phyloP scores from a whole-genome alignment of 495 filamentous ascomycete species.

The Annulohypoxylon moriforme region DNA sequence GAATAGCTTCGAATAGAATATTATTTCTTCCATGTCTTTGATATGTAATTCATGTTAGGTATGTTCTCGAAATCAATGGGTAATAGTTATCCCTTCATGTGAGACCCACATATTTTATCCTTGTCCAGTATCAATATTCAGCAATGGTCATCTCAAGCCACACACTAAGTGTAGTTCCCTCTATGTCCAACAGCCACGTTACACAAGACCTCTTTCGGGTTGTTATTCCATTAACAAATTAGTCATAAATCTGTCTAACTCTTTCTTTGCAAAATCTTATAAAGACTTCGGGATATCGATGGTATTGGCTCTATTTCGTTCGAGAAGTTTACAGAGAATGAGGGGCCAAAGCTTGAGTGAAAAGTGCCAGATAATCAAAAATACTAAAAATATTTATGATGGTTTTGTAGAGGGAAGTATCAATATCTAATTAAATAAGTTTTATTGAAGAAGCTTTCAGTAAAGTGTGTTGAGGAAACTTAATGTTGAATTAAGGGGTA shows the following conservation, averaged over 20 bases:
- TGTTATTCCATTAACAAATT: background rate
- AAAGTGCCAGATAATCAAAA: background rate
- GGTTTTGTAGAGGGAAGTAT: background rate
- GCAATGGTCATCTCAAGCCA: background rate
- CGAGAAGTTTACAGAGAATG: background rate
- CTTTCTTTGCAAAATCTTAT: background rate
- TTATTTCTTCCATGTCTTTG: background rate
- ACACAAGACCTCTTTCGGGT: background rate
- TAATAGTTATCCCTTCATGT: background rate
- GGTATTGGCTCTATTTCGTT: background rate
- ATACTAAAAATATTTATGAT: background rate
- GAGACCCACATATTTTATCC: background rate
- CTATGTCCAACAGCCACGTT: background rate
- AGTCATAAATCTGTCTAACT: too few species aligned
- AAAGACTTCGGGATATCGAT: background rate
- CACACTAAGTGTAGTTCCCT: background rate
- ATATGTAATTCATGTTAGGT: background rate
- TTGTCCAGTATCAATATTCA: background rate
- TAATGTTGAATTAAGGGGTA: background rate
- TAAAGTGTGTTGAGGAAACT: background rate
- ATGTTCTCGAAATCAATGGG: background rate
- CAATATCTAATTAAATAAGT: background rate
- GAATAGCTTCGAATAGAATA: background rate
- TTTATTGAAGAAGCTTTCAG: background rate
- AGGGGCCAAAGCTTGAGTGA: background rate